Conservation (phyloP, 1,284 basidiomycete species). For the Stygiomarasmius scandens region DNA sequence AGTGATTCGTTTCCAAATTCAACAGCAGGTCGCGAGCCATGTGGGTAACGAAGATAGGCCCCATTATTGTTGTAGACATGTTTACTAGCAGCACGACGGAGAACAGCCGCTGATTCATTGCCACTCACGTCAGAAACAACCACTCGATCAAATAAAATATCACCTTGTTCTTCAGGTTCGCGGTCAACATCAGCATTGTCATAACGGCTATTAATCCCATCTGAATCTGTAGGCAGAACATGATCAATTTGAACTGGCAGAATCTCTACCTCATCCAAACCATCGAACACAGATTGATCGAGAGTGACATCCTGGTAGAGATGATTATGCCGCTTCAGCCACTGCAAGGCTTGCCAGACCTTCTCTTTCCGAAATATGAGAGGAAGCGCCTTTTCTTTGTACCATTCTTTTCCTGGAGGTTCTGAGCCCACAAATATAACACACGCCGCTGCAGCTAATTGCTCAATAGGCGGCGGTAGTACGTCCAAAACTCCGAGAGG, state of each 20-base stretch:
- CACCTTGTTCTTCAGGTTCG: not conserved
- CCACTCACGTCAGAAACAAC: slow-evolving; percentile 34
- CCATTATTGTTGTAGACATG: slow-evolving; percentile 31
- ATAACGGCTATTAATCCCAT: slow-evolving; percentile 25
- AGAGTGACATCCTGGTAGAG: slow-evolving; percentile 33
- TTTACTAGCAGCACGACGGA: slow-evolving; percentile 33
- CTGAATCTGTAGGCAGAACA: slow-evolving; percentile 13
- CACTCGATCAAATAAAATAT: slow-evolving; percentile 28
- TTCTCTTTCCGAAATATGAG: not conserved
- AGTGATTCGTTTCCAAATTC: slow-evolving; percentile 34
- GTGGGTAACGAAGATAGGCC: slow-evolving; percentile 31
- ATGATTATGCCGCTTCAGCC: slow-evolving; percentile 35
- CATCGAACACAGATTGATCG: slow-evolving; percentile 23
- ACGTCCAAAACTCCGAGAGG: slow-evolving; percentile 21
- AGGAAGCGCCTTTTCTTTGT: slow-evolving; percentile 32
- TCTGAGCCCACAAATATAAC: slow-evolving; percentile 37
- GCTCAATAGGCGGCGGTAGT: slow-evolving; percentile 34
- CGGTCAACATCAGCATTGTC: slow-evolving; percentile 13
- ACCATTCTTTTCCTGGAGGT: slow-evolving; percentile 31
- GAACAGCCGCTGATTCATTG: slow-evolving; percentile 25
- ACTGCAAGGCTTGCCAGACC: slow-evolving; percentile 27
- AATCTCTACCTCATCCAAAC: slow-evolving; percentile 16
- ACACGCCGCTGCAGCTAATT: slow-evolving; percentile 32
- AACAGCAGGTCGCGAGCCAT: slow-evolving; percentile 30
- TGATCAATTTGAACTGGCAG: slow-evolving; percentile 32